Base-by-base conservation (phyloP, 1,139 yeast species). In the Groenewaldozyma auringiensis region DNA sequence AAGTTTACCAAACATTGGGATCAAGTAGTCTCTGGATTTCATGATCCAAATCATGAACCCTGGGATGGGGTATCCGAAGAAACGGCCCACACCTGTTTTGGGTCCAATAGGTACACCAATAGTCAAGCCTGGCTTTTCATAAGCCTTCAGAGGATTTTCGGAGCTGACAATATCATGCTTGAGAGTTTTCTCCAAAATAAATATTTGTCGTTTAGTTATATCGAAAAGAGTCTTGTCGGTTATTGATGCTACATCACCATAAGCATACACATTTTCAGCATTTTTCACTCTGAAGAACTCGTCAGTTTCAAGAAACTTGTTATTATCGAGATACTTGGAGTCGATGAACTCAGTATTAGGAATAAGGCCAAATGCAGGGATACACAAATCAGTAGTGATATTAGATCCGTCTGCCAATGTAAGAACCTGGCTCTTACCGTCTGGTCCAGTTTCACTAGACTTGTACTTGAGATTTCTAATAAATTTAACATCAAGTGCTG, bases 261-360 rank as follows among this genome's bases (percentile, higher is more conserved):
- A 31, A n/a, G 56, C 64, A 46, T 51, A 55, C 1, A 53, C 58
- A 25, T 54, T 44, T 9, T 49, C 37, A 36, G 42, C 37, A 29
- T 56, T 59, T 41, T 49, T 46, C 39, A 58, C 55, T 13, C 57
- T 47, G 41, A 60, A 40, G 38, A 53, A 42, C 8, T 43, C 45
- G 44, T 60, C 62, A 8, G 51, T 45, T 11, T 41, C 40, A 2
- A 56, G 51, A 22, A 40, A 56, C n/a, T 55, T 52, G 2, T 40
- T 33, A 14, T 45, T 43, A 33, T 50, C 52, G 18, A 58, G 51
- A 13, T 52, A 38, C 21, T 40, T 21, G 13, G 43, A 14, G 17
- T 51, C 55, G 40, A 60, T 37, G 49, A 51, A 61, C 11, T 45
- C 48, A 25, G 61, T 52, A 46, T 58, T 58, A 17, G 63, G 58